phyloP scores from a whole-genome alignment of 2,329 filamentous ascomycete species.

The Pseudopyricularia cyperi region DNA sequence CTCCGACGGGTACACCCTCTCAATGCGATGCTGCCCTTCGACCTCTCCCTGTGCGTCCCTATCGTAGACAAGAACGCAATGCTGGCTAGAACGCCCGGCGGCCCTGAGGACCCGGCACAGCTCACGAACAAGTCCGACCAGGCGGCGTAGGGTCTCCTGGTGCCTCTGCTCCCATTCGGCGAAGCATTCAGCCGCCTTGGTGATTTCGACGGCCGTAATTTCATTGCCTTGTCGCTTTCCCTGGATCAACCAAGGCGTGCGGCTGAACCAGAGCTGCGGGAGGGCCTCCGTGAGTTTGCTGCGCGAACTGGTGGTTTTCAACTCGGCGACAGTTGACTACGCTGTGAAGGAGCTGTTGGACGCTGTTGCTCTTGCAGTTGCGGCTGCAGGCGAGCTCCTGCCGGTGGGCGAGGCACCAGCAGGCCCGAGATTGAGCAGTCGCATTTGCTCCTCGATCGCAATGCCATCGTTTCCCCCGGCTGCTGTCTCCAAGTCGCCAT shows the following conservation, averaged over 20 bases:
- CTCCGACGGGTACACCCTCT: neutral
- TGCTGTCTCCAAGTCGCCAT: neutral
- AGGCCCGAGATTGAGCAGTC: neutral
- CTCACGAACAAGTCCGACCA: neutral
- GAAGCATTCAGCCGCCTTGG: neutral
- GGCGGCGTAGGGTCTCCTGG: neutral
- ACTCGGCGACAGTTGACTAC: neutral
- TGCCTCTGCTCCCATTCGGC: neutral
- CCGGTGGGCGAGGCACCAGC: neutral
- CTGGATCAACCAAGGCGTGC: neutral
- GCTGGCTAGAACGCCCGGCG: neutral
- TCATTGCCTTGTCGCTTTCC: neutral
- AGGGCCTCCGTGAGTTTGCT: neutral
- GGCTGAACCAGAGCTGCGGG: slow-evolving; percentile 1
- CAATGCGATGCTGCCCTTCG: neutral
- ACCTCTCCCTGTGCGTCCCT: neutral
- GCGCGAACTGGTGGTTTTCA: neutral
- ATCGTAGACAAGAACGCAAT: neutral
- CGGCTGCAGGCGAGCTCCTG: neutral
- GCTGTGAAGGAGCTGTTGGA: neutral
- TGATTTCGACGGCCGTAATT: neutral
- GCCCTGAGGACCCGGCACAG: neutral
- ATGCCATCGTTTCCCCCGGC: neutral
- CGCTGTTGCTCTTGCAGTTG: neutral
- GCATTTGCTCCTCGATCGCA: neutral